These are phyloP conservation scores for Xanthoparmelia taractica DNA, from an alignment of 495 filamentous ascomycete species.

Conservation along the genomic window DNA sequence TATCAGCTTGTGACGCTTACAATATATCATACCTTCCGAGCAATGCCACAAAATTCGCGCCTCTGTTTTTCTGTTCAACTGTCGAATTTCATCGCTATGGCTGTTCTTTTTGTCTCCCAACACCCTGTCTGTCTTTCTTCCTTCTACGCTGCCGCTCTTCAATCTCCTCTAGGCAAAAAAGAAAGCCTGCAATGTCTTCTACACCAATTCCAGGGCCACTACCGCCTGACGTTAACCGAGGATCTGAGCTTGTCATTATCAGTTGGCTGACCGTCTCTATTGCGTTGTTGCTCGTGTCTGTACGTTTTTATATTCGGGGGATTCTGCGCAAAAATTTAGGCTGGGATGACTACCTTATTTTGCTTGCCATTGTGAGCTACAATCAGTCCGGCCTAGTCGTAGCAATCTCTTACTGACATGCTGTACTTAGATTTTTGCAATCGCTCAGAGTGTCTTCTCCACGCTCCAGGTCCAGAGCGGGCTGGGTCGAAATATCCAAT, in stretches of 20 bases:
- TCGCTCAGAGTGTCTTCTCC: neutral
- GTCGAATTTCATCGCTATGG: neutral
- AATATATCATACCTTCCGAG: neutral
- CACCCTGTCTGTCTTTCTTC: neutral
- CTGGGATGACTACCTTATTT: constrained; percentile 6
- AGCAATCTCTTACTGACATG: neutral
- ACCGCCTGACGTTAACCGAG: neutral
- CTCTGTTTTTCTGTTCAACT: neutral
- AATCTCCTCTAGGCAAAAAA: neutral
- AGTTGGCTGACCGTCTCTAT: neutral
- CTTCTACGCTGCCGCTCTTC: neutral
- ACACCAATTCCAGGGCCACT: neutral
- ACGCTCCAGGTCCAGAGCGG: neutral
- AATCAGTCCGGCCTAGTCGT: neutral
- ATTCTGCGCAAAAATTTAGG: neutral
- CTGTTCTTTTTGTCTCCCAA: neutral
- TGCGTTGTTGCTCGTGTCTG: neutral
- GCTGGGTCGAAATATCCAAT: neutral
- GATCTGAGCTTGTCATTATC: neutral
- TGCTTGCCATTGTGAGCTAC: neutral
- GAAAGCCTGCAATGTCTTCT: neutral
- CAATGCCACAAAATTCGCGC: neutral
- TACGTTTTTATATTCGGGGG: neutral
- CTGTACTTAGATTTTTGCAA: neutral
- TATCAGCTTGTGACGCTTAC: neutral